These are phyloP conservation scores for Xylaria sp. DNA, from an alignment of 2,329 filamentous ascomycete genomes.

Conservation along the genomic window DNA sequence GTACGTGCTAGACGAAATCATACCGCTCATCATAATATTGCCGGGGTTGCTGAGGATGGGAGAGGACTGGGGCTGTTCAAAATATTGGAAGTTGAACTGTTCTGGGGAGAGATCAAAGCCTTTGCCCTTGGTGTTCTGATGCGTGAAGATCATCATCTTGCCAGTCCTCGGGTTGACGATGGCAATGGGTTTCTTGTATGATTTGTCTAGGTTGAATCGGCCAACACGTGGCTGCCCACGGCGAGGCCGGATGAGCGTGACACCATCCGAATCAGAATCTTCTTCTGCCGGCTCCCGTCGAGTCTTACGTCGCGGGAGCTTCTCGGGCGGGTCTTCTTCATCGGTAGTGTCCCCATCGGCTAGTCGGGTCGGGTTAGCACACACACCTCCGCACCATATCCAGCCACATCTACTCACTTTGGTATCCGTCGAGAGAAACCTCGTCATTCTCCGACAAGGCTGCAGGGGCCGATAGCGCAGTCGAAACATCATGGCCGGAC, in stretches of 20 bases:
- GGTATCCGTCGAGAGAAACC: conserved; percentile 58
- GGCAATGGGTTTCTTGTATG: conserved; percentile 60
- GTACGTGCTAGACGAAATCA: conserved; percentile 61
- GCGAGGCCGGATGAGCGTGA: conserved; percentile 49
- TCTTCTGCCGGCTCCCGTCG: conserved; percentile 44
- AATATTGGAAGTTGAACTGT: conserved; percentile 55
- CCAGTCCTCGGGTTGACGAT: conserved; percentile 60
- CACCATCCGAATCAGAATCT: conserved; percentile 54
- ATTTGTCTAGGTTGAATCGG: conserved; percentile 57
- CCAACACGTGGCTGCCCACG: conserved; percentile 58
- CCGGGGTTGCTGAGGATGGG: conserved; percentile 69
- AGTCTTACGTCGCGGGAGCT: conserved; percentile 51
- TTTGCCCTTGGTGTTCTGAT: conserved; percentile 47
- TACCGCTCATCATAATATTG: conserved; percentile 78
- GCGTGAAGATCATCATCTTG: conserved; percentile 67
- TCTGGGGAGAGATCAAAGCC: conserved; percentile 57
- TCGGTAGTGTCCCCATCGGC: conserved; percentile 66
- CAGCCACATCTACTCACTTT: conserved; percentile 53
- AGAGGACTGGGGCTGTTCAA: conserved; percentile 43
- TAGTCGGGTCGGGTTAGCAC: conserved; percentile 46
- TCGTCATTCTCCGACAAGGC: conserved; percentile 40
- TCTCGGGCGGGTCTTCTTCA: conserved; percentile 57
- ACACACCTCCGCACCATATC: conserved; percentile 15
- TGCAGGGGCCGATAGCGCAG: conserved; percentile 38
- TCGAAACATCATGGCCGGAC: conserved; percentile 38